Conservation (phyloP, 768 basidiomycete genomes). For the Gymnopilus junonius region DNA sequence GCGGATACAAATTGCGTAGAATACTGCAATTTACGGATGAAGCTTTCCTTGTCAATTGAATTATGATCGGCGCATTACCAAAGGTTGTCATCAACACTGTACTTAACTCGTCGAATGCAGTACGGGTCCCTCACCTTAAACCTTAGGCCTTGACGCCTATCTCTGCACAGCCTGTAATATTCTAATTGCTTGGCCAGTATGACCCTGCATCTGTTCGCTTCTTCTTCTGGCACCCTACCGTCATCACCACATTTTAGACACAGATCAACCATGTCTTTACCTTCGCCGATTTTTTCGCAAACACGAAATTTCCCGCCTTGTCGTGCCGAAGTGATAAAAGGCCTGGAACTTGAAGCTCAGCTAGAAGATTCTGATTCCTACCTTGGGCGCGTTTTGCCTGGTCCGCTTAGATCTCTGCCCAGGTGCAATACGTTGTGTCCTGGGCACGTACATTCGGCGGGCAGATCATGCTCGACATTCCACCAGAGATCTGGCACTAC, state of each 20-base stretch:
- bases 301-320: not conserved
- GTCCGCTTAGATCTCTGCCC: not conserved
- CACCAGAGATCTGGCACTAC: slow-evolving; percentile 38
- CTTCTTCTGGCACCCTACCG: not conserved
- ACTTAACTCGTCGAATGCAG: not conserved
- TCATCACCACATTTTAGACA: not conserved
- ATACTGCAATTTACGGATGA: not conserved
- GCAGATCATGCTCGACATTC: slow-evolving; percentile 23
- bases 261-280: not conserved
- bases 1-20: not conserved
- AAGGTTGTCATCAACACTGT: not conserved
- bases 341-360: slow-evolving; percentile 1
- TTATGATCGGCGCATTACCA: not conserved
- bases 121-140: not conserved
- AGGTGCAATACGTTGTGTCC: no score
- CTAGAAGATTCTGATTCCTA: not conserved
- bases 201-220: not conserved
- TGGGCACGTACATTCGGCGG: not conserved
- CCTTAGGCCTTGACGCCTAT: not conserved
- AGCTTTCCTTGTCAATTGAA: not conserved
- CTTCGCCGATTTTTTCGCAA: not conserved
- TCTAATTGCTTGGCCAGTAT: not conserved
- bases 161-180: not conserved
- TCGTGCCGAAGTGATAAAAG: not conserved
- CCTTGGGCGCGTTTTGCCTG: not conserved